A percentile compares a stretch with the other conserved stretches of the same genome.
These are phyloP conservation scores for Penicillium cataractarum DNA, from an alignment of 495 filamentous ascomycete genomes.

Conservation along the genomic window DNA sequence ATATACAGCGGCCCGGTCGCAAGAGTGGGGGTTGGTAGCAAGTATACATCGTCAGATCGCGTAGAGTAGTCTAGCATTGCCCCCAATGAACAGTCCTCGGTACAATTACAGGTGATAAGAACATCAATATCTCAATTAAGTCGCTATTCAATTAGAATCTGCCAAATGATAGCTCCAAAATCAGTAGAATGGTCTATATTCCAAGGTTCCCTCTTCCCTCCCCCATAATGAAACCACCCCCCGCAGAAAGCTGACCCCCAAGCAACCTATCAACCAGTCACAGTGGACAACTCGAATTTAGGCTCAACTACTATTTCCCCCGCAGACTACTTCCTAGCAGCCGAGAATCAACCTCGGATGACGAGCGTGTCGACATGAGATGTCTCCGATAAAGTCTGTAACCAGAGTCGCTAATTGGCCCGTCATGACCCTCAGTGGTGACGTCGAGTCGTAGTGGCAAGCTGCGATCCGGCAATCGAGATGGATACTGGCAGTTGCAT, in stretches of 20 bases:
- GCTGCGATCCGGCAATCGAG: neutral
- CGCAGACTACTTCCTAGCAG: neutral
- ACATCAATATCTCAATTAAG: no score
- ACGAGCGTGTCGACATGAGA: neutral
- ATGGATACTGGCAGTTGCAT: conserved; percentile 7
- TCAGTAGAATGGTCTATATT: no score
- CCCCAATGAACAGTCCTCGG: neutral
- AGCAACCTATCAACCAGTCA: neutral
- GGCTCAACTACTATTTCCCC: neutral
- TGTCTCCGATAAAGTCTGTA: neutral
- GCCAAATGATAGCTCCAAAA: no score
- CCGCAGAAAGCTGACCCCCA: neutral
- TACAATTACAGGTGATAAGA: neutral
- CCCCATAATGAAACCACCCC: no score
- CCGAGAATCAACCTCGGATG: conserved; percentile 4
- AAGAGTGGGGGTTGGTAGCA: neutral
- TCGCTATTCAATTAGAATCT: no score
- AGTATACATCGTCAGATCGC: neutral
- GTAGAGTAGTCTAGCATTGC: neutral
- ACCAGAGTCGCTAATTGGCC: neutral
- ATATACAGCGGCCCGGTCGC: neutral
- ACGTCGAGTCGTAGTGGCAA: conserved; percentile 16
- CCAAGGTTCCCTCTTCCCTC: no score
- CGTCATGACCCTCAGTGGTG: conserved; percentile 6
- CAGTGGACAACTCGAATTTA: conserved; percentile 5